Evolutionary conservation across 306 rosid species (phyloP).

Genomic region (Canavalia ensiformis): DNA sequence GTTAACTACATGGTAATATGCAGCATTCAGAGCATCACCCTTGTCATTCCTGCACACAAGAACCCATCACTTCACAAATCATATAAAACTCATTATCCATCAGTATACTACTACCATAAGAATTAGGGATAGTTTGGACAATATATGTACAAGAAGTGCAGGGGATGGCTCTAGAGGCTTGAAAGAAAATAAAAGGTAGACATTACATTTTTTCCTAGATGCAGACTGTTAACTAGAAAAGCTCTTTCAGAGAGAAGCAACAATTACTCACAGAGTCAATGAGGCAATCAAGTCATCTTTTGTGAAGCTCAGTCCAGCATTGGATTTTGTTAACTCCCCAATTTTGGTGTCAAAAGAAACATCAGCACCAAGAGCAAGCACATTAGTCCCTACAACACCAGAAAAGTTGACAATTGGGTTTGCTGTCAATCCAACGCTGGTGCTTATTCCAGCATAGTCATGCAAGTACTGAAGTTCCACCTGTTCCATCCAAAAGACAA

Average conservation of each 20-base stretch:
- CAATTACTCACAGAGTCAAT: slow-evolving; percentile 75
- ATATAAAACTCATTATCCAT: slow-evolving; percentile 1
- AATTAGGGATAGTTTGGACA: background rate
- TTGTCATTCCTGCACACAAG: slow-evolving; percentile 80
- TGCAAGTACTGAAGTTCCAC: slow-evolving; percentile 89
- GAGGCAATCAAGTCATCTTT: slow-evolving; percentile 78
- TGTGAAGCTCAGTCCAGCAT: slow-evolving; percentile 75
- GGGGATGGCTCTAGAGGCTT: background rate
- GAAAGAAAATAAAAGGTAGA: background rate
- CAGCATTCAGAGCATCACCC: slow-evolving; percentile 66
- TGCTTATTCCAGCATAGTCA: slow-evolving; percentile 86
- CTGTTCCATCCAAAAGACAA: slow-evolving; percentile 58
- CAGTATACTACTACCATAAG: background rate
- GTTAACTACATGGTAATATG: slow-evolving; percentile 53
- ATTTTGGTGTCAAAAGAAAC: slow-evolving; percentile 76
- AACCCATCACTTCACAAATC: slow-evolving; percentile 32
- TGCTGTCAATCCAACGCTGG: slow-evolving; percentile 90
- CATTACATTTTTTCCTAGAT: background rate
- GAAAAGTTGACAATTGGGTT: slow-evolving; percentile 89
- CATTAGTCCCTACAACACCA: slow-evolving; percentile 79
- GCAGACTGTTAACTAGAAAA: slow-evolving; percentile 5
- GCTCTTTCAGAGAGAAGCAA: background rate
- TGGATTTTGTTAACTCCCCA: slow-evolving; percentile 79
- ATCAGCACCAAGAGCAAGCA: slow-evolving; percentile 81
- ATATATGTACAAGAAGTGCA: background rate